These are phyloP conservation scores for Claviceps purpurea DNA, from an alignment of 2,329 filamentous ascomycete species.

Conservation along the genomic window DNA sequence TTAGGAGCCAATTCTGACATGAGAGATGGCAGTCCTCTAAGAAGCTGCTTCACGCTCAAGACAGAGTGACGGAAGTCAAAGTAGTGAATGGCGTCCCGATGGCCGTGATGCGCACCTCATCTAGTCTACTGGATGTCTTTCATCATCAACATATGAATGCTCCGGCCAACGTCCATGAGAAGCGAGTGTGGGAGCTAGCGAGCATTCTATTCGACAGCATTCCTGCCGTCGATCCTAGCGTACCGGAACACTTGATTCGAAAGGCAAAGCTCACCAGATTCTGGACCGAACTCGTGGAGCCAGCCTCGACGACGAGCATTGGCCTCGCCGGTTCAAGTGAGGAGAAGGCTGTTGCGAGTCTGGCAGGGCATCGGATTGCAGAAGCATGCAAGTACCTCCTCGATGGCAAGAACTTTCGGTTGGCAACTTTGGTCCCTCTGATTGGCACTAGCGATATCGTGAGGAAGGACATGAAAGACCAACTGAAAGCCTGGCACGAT, in stretches of 20 bases:
- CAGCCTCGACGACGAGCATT: constrained; percentile 39
- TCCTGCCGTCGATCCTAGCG: constrained; percentile 25
- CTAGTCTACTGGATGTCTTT: constrained; percentile 24
- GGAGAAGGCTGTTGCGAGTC: constrained; percentile 69
- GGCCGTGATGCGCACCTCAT: constrained; percentile 30
- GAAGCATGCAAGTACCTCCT: constrained; percentile 74
- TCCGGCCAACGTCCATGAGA: constrained; percentile 46
- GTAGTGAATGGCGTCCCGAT: constrained; percentile 45
- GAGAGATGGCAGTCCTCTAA: constrained; percentile 33
- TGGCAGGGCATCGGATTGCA: constrained; percentile 65
- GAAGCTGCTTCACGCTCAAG: constrained; percentile 40
- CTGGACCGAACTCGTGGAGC: constrained; percentile 53
- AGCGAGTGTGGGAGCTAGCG: constrained; percentile 71
- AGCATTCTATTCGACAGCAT: constrained; percentile 76
- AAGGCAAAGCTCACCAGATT: constrained; percentile 55
- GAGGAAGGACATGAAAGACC: constrained; percentile 62
- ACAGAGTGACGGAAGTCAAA: constrained; percentile 39
- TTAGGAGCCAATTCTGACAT: background rate
- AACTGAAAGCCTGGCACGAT: constrained; percentile 74
- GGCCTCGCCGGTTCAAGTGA: constrained; percentile 52
- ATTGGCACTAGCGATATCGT: constrained; percentile 60
- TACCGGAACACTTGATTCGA: constrained; percentile 27
- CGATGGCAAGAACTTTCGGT: constrained; percentile 62
- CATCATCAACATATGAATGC: constrained; percentile 27
- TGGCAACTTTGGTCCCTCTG: constrained; percentile 74